A percentile compares a stretch with the other conserved stretches of the same genome.
Conservation (phyloP, 2,329 filamentous ascomycete genomes). For the Neoarthrinium moseri region DNA sequence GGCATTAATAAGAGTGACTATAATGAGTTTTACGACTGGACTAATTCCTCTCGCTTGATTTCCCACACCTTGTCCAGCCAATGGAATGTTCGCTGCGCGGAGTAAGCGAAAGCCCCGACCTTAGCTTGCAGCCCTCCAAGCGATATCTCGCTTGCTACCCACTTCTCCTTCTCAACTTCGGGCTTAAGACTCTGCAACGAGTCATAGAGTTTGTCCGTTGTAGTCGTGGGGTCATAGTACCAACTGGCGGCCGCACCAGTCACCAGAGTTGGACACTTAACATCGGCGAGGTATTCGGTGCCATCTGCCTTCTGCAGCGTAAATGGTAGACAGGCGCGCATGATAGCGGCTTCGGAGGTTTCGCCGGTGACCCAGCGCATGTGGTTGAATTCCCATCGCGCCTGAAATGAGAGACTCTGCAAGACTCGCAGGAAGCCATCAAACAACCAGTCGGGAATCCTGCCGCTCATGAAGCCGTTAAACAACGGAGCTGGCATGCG, state of each 20-base stretch:
- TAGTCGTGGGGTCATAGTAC: slow-evolving; percentile 1
- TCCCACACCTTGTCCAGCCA: slow-evolving; percentile 5
- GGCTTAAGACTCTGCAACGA: background rate
- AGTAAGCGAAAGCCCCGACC: slow-evolving; percentile 5
- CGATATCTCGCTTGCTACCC: background rate
- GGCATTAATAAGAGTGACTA: no score
- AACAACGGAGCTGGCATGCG: background rate
- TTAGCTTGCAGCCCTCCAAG: slow-evolving; percentile 9
- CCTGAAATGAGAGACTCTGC: background rate
- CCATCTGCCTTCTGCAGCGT: background rate
- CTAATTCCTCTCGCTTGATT: slow-evolving; percentile 3
- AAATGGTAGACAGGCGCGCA: background rate
- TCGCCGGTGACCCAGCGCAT: background rate
- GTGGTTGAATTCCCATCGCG: slow-evolving; percentile 1
- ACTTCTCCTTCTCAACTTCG: slow-evolving; percentile 8
- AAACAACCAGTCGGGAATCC: background rate
- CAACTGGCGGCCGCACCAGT: background rate
- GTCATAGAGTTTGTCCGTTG: slow-evolving; percentile 1
- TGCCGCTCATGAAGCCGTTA: background rate
- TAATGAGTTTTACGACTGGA: background rate
- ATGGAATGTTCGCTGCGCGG: slow-evolving; percentile 3
- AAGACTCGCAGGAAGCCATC: background rate
- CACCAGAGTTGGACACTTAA: slow-evolving; percentile 3
- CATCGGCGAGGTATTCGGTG: background rate
- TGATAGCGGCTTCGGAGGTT: background rate